These are phyloP conservation scores for Ceratocystis harringtonii DNA, from an alignment of 2,329 filamentous ascomycete genomes.

Conservation along the genomic window DNA sequence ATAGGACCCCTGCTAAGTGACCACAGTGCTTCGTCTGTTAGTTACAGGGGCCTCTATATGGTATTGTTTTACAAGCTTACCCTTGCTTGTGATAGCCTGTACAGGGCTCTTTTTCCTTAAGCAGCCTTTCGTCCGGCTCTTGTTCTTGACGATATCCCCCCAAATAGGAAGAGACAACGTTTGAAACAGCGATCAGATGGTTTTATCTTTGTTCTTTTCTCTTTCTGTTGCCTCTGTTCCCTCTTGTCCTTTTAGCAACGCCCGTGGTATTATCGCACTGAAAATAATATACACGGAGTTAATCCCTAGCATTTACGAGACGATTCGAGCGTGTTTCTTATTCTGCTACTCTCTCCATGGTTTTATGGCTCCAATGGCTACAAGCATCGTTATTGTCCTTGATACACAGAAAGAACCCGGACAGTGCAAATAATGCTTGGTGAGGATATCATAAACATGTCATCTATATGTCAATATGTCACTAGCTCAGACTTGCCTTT, in stretches of 20 bases:
- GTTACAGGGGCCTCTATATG: not conserved
- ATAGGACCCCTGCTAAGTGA: not conserved
- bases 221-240: too few species aligned
- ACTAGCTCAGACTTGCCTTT: conserved; percentile 52
- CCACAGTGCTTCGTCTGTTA: not conserved
- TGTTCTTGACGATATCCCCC: not conserved
- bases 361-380: too few species aligned
- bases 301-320: not conserved
- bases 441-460: not conserved
- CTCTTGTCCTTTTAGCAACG: too few species aligned
- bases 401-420: not conserved
- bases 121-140: not conserved
- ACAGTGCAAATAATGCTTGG: not conserved
- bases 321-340: not conserved
- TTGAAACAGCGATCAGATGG: conserved; percentile 5
- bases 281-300: not conserved
- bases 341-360: not conserved
- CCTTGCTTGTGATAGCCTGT: too few species aligned
- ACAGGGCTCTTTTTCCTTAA: not conserved
- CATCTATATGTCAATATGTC: not conserved
- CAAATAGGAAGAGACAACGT: conserved; percentile 2
- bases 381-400: not conserved
- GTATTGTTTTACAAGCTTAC: too few species aligned
- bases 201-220: not conserved
- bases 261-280: too few species aligned